Evolutionary conservation across 1,284 basidiomycete genomes (phyloP).

Genomic region (Porphyrellus sp.): DNA sequence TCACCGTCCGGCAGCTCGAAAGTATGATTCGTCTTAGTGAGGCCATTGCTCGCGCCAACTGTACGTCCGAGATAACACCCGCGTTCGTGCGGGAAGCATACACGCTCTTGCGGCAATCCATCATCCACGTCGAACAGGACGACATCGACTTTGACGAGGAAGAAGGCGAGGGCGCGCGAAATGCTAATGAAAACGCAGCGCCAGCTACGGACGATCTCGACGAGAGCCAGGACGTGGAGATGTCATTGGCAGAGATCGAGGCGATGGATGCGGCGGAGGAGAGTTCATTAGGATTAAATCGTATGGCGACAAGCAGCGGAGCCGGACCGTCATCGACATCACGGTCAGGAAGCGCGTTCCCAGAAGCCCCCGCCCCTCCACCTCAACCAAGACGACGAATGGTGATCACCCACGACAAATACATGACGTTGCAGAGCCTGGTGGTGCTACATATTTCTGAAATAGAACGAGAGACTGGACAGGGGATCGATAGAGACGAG

Average conservation of each 20-base stretch:
- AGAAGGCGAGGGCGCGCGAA: slow-evolving; percentile 62
- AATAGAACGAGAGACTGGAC: slow-evolving; percentile 73
- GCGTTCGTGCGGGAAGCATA: slow-evolving; percentile 96
- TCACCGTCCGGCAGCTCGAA: slow-evolving; percentile 94
- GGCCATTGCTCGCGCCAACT: slow-evolving; percentile 96
- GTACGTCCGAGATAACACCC: slow-evolving; percentile 89
- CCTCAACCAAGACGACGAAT: slow-evolving; percentile 66
- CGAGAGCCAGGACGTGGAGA: slow-evolving; percentile 60
- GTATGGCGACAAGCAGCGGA: slow-evolving; percentile 34
- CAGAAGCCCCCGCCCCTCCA: slow-evolving; percentile 37
- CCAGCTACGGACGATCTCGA: slow-evolving; percentile 37
- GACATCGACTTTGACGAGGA: slow-evolving; percentile 98
- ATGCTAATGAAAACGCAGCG: slow-evolving; percentile 32
- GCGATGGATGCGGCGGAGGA: slow-evolving; percentile 60
- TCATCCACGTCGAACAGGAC: slow-evolving; percentile 99
- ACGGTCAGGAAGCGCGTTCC: slow-evolving; percentile 36
- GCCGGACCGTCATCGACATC: slow-evolving; percentile 41
- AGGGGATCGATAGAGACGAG: slow-evolving; percentile 84
- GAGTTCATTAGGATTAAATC: slow-evolving; percentile 45
- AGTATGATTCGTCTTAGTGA: slow-evolving; percentile 97
- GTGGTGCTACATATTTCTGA: slow-evolving; percentile 82
- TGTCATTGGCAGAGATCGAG: slow-evolving; percentile 56
- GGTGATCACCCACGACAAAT: slow-evolving; percentile 94
- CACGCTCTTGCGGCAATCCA: slow-evolving; percentile 90
- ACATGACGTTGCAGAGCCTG: slow-evolving; percentile 86